Percentiles rank a stretch among this genome's conserved stretches.
Evolutionary conservation across 2,329 filamentous ascomycete genomes (phyloP).

Genomic region (Pleomassaria siparia): DNA sequence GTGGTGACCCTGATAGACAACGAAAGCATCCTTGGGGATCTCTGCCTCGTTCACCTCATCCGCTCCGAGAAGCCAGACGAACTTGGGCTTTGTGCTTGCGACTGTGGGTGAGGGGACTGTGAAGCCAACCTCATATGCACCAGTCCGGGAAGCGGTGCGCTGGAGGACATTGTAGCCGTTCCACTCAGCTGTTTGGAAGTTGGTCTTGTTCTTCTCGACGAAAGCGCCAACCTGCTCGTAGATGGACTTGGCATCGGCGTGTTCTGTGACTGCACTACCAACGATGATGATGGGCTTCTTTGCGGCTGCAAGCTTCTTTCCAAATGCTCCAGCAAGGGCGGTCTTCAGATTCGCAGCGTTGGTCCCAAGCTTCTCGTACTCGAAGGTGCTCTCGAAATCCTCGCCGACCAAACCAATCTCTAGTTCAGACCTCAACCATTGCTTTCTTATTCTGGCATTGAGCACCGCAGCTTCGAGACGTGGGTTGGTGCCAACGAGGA

Average conservation of each 20-base stretch:
- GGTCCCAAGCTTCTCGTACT: conserved; percentile 85
- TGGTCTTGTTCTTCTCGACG: conserved; percentile 87
- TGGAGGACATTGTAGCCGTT: conserved; percentile 98
- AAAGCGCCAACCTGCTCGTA: conserved; percentile 90
- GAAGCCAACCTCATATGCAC: conserved; percentile 95
- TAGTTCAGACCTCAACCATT: conserved; percentile 93
- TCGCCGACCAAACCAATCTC: conserved; percentile 91
- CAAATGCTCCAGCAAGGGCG: conserved; percentile 81
- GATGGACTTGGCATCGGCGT: conserved; percentile 86
- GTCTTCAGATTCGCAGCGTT: conserved; percentile 80
- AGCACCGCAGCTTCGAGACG: conserved; percentile 92
- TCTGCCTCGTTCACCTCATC: conserved; percentile 85
- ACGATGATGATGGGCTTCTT: conserved; percentile 97
- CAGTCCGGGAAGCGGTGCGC: conserved; percentile 85
- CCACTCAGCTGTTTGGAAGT: conserved; percentile 88
- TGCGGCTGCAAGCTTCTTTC: conserved; percentile 85
- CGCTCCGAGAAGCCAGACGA: conserved; percentile 93
- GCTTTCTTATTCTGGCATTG: conserved; percentile 95
- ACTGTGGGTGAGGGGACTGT: conserved; percentile 80
- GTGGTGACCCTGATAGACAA: conserved; percentile 98
- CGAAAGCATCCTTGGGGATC: conserved; percentile 92
- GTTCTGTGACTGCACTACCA: conserved; percentile 88
- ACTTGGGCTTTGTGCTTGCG: conserved; percentile 84
- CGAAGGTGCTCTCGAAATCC: conserved; percentile 90
- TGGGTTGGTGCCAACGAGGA: conserved; percentile 93